These are phyloP conservation scores for Penicillium sp. DNA, from an alignment of 2,329 filamentous ascomycete species.

Conservation along the genomic window DNA sequence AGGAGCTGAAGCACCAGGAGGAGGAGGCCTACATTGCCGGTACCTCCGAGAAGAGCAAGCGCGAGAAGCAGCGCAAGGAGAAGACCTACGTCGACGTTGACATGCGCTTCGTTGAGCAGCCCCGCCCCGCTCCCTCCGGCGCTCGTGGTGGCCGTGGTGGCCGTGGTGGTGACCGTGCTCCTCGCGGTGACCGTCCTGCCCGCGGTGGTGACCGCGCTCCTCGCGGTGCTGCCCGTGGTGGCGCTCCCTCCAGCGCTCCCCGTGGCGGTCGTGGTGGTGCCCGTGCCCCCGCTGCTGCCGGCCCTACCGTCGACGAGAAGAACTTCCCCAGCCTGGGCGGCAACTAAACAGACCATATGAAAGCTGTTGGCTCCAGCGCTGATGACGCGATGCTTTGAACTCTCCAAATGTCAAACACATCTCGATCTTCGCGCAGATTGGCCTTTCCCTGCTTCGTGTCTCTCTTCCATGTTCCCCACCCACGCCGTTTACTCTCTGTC, in stretches of 20 bases:
- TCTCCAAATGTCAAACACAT: neutral
- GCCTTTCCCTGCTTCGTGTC: conserved; percentile 4
- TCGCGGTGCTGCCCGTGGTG: conserved; percentile 39
- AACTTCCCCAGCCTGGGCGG: conserved; percentile 42
- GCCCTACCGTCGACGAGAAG: conserved; percentile 40
- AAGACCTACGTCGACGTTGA: conserved; percentile 89
- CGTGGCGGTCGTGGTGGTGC: conserved; percentile 29
- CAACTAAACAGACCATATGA: conserved; percentile 27
- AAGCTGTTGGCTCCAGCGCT: conserved; percentile 1
- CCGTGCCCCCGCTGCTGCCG: conserved; percentile 15
- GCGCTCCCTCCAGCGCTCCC: conserved; percentile 26
- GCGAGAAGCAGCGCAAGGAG: conserved; percentile 84
- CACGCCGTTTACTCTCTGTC: neutral
- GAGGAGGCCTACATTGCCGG: conserved; percentile 71
- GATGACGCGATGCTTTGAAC: neutral
- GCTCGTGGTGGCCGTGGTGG: conserved; percentile 19
- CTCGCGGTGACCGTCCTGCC: conserved; percentile 39
- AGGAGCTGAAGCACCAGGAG: conserved; percentile 53
- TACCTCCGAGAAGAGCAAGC: conserved; percentile 66
- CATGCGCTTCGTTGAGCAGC: conserved; percentile 69
- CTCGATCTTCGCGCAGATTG: neutral
- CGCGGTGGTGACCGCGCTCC: conserved; percentile 41
- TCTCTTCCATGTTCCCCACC: too few species aligned
- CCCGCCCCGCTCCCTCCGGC: conserved; percentile 46
- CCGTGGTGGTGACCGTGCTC: conserved; percentile 18